Base-by-base conservation (phyloP, 495 filamentous ascomycete species). In the Aspergillus taichungensis region DNA sequence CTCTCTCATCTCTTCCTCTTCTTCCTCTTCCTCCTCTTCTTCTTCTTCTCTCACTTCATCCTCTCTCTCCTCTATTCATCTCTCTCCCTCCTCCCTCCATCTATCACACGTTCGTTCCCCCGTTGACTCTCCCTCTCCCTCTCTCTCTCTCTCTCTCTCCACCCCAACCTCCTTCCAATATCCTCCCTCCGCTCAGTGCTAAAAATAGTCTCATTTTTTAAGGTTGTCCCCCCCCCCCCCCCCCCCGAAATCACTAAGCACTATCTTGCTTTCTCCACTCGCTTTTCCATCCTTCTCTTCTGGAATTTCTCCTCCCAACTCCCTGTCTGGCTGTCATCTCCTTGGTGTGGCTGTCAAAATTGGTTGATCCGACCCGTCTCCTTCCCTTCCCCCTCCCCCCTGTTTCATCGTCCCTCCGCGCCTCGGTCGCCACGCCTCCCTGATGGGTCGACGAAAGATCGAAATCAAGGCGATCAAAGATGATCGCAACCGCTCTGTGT, bases 391-490 rank as follows among this genome's bases (percentile, higher is more conserved):
- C n/a, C n/a, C n/a, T 43, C 28, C 12, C 27, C 37, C 10, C 32
- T 34, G 35, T 37, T 43, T 44, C 38, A 46, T 14, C 18, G 2
- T 24, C 18, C 18, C 28, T 24, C 50, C 13, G 18, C 37, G 46
- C 36, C 37, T 12, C 37, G 30, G n/a, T 49, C 53, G 46, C 43
- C 39, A 42, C 24, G 33, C 41, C 27, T 45, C 45, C 58, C 55
- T 42, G 46, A 84, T 84, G 80, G 80, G 80, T 57, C 72, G 80
- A 53, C 68, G 80, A 63, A 84, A 87, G 83, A 98, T 98, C 64
- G 92, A 96, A 72, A 98, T 98, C 77, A 97, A 97, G 73, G 86
- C 94, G 44, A 98, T 98, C 76, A 95, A 95, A 72, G 92, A 98
- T 80, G 92, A 98, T 64, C 80, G 92, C 60, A 98, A 98, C 62